Base-by-base conservation (phyloP, 768 basidiomycete species). In the Termitomyces titanicus region DNA sequence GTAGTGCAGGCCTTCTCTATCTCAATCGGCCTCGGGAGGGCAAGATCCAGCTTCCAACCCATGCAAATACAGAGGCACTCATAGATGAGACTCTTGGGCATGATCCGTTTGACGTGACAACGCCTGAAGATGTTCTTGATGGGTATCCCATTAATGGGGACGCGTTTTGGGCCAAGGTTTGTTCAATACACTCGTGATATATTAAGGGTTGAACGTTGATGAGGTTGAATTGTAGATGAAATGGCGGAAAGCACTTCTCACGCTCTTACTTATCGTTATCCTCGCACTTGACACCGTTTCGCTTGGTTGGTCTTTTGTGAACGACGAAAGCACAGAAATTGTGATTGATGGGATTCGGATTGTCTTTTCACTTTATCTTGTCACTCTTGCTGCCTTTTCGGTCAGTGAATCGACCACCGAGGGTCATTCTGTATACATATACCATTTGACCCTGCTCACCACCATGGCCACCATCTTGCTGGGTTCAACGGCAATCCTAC, bases 71-170 rank as follows among this genome's bases (percentile, higher is more conserved):
- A 24, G 57, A 58, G 6, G 38, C 22, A 6, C 17, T 42, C 7
- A 31, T 15, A 27, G 44, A 46, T 29, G 68, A 68, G 15, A 63
- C 63, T 17, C 61, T 39, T 56, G 64, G 66, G 31, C 67, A 66
- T 12, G 88, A 89, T 62, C 83, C 86, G 11, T 89, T 88, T 64
- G 81, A 84, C 64, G 84, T 93, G n/a, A 80, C 83, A 18, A 82
- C 66, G n/a, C 80, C 84, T 9, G 85, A 87, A 65, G 91, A 93
- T 61, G 60, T 81, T 34, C 56, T 84, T 12, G 85, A 89, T 57
- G 88, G 88, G 3, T 79, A 79, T 50, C 85, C 89, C 8, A 73
- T 89, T 38, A 69, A 88, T 22, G 85, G 80, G 49, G 74, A 73
- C 3, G 69, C 54, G 3, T 91, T 91, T 67, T 86, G 84, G 85